Conservation (phyloP, 164 flowering plant genomes). For the Dillenia suffruticosa region DNA sequence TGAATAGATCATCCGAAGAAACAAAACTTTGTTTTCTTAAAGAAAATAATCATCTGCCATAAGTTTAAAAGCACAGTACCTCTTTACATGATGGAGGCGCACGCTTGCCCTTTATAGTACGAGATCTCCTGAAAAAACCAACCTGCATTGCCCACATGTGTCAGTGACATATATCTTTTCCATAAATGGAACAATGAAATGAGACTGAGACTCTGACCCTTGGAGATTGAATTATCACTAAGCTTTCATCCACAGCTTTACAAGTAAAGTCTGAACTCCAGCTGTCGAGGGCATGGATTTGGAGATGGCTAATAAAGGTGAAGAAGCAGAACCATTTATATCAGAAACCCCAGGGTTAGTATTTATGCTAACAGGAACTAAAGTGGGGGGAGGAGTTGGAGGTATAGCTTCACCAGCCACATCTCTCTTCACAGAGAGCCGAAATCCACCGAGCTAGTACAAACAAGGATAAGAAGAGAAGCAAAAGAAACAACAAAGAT, state of each 20-base stretch:
- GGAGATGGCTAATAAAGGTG: slow-evolving; percentile 51
- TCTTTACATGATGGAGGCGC: slow-evolving; percentile 79
- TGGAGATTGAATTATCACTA: slow-evolving; percentile 61
- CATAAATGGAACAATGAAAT: not conserved
- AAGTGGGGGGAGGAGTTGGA: slow-evolving; percentile 28
- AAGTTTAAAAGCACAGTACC: slow-evolving; percentile 27
- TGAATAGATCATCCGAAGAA: too few species aligned
- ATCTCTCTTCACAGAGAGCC: slow-evolving; percentile 51
- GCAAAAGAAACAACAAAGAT: not conserved
- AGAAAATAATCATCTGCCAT: too few species aligned
- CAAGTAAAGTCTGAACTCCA: slow-evolving; percentile 33
- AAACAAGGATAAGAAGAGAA: slow-evolving; percentile 2
- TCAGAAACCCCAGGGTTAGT: slow-evolving; percentile 25
- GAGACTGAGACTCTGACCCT: slow-evolving; percentile 31
- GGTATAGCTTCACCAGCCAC: slow-evolving; percentile 29
- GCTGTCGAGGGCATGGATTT: slow-evolving; percentile 27
- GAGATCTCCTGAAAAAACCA: slow-evolving; percentile 67
- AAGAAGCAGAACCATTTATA: slow-evolving; percentile 42
- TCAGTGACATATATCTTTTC: slow-evolving; percentile 7
- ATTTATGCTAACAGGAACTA: slow-evolving; percentile 17
- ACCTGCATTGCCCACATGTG: slow-evolving; percentile 40
- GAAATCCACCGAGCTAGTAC: slow-evolving; percentile 62
- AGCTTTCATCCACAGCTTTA: slow-evolving; percentile 70
- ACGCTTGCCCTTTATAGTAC: slow-evolving; percentile 69
- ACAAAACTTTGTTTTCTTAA: too few species aligned